Percentiles rank a stretch among this genome's conserved stretches.
Conservation (phyloP, 2,329 filamentous ascomycete species). For the Colletotrichum gigasporum region DNA sequence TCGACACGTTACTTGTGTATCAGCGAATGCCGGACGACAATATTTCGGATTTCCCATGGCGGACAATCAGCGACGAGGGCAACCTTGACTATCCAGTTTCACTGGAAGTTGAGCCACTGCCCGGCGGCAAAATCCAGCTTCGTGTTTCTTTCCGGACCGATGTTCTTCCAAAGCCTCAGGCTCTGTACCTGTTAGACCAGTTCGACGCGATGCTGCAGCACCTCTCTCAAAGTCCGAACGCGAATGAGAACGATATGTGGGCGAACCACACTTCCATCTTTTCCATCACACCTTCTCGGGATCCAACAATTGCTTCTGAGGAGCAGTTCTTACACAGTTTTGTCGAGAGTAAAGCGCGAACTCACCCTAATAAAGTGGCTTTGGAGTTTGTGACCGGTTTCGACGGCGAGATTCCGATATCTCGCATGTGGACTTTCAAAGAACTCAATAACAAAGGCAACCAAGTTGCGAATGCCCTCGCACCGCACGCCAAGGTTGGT, state of each 20-base stretch:
- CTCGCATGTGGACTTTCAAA: slow-evolving; percentile 76
- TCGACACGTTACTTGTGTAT: slow-evolving; percentile 88
- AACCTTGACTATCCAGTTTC: slow-evolving; percentile 83
- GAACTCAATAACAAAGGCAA: slow-evolving; percentile 78
- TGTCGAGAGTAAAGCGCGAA: slow-evolving; percentile 70
- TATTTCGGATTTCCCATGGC: slow-evolving; percentile 59
- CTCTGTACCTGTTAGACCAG: slow-evolving; percentile 72
- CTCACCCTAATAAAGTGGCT: slow-evolving; percentile 69
- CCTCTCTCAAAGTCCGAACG: slow-evolving; percentile 61
- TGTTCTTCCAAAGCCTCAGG: slow-evolving; percentile 75
- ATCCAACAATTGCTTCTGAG: slow-evolving; percentile 64
- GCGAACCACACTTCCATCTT: slow-evolving; percentile 53
- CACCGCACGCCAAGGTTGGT: slow-evolving; percentile 59
- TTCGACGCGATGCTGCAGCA: slow-evolving; percentile 74
- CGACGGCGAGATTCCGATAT: slow-evolving; percentile 52
- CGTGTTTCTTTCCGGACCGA: slow-evolving; percentile 73
- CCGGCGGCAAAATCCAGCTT: slow-evolving; percentile 60
- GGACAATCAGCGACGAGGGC: slow-evolving; percentile 70
- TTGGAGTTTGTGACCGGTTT: slow-evolving; percentile 78
- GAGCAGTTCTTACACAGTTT: slow-evolving; percentile 78
- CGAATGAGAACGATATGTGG: slow-evolving; percentile 49
- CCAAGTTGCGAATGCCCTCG: slow-evolving; percentile 73
- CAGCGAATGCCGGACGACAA: slow-evolving; percentile 64
- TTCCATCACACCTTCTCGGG: slow-evolving; percentile 72
- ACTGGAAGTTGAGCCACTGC: slow-evolving; percentile 75